Evolutionary conservation across 179 eudicot genomes (phyloP), one percentile per base, ranked within the genome.

Genomic region (Amaranthus tricolor): DNA sequence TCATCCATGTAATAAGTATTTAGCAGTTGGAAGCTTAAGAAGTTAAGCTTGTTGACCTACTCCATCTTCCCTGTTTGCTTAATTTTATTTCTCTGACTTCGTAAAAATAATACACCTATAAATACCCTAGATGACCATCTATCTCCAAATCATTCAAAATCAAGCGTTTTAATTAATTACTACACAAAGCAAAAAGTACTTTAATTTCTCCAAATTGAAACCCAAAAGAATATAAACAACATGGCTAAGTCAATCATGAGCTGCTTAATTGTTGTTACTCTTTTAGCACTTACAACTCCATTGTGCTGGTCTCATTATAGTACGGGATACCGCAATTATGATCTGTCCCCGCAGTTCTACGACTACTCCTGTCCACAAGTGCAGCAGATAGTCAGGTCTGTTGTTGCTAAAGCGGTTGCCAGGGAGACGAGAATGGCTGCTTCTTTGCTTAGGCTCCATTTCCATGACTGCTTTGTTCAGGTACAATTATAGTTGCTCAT

Each of bases 381-480:
- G 0, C 71, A 75, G 67, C 77, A 86, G 9, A 93, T 93, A 10
- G 88, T 91, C 9, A 82, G 81, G 72, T 88, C 88, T 17, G 82
- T 89, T 5, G 97, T 91, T 20, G 92, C 88, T 5, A 85, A 87
- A 76, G 98, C 98, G 0, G 90, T 87, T 11, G 86, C 89, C 10
- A 81, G 64, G 73, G 98, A 94, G 2, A 82, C 96, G 0, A 84
- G 96, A 43, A 90, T 86, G 90, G 98, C 97, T 44, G 98, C 97
- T 76, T 89, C 96, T 67, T 80, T 94, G 76, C 79, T 93, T 5
- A 77, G 98, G 77, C 90, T 91, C 57, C 89, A 85, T 77, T 93
- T 93, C 82, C 98, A 94, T 61, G 97, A 94, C 61, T 94, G 98
- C 82, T 92, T 94, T 58, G 98, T 94, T 71, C 82, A 91, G 95